Base-by-base conservation (phyloP, 352 stramenopile genomes). In the Blastocystis hominis region DNA sequence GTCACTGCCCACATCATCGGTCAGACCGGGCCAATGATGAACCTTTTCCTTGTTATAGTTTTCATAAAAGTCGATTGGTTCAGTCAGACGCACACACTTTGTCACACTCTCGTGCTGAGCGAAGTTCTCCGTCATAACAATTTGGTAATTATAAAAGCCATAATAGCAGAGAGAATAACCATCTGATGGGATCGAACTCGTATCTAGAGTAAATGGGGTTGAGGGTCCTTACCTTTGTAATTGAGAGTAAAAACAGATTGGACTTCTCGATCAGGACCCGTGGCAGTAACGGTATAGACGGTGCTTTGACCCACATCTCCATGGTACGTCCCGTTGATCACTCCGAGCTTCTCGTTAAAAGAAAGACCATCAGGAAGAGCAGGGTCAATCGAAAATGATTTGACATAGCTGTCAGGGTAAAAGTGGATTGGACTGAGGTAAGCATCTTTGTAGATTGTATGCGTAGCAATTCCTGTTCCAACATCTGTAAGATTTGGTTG, bases 101-200 rank as follows among this genome's bases (percentile, higher is more conserved):
- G 4, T 46, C 15, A 76, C 42, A 2, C 38, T 36, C 20, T 76
- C 9, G 30, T 56, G 30, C 24, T 53, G 36, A 47, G 53, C 53
- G 5, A 76, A 53, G 10, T 56, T 20, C 10, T 46, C 24, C 10
- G 7, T 9, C 5, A 59, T 24, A 9, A 47, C 9, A n/a, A 13
- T 20, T 38, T 76, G 15, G 30, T n/a, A 17, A 13, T 13, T 5
- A 24, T 53, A 55, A 30, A 46, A 59, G 17, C 34, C 40, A 30
- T 76, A 76, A 42, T 76, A 76, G 66, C 66, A 76, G 15, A 76
- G 10, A 9, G 66, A 76, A 20, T 76, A 76, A 20, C 24, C 46
- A 13, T 54, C 7, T 15, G 24, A 56, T 2, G 36, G 24, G 5
- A n/a, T 55, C 5, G 36, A 4, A 9, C 5, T 10, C 15, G n/a